Base-by-base conservation (phyloP, 2,329 filamentous ascomycete species). In the Fusarium heterosporum region DNA sequence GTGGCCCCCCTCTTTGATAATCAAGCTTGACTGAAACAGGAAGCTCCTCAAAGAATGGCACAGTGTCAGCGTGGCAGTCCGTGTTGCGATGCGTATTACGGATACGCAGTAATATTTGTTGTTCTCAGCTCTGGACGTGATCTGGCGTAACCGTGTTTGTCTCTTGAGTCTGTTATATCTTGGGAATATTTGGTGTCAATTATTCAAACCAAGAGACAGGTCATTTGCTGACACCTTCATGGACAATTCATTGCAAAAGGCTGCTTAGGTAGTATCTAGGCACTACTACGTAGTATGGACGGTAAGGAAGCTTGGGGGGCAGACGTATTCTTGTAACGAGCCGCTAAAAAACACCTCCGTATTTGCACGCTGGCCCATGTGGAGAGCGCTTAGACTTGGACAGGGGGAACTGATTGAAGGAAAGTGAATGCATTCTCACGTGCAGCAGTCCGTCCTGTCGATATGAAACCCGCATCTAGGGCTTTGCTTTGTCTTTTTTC, bases 41-140 rank as follows among this genome's bases (percentile, higher is more conserved):
- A 64, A 73, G 71, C 71, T 73, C 67, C 55, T 28, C 58, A 55
- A 55, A 53, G 52, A 42, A n/a, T 58, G 62, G 55, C 68, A 72
- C 71, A 70, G 71, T 71, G 69, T 63, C 60, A 61, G 49, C 38
- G 36, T 53, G 50, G 30, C 29, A 46, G 51, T 43, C 51, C 30
- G 41, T 36, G 42, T n/a, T 43, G 41, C 39, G 19, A 56, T 45
- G 39, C 51, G 47, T 59, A 43, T 57, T 29, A 19, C 7, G 43
- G 25, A 25, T 19, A 25, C n/a, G 28, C 36, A 22, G 41, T 50
- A 6, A 22, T 22, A 22, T 22, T 22, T 22, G 22, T 6, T 22
- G 6, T 22, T 22, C 22, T 22, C 22, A 22, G 34, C n/a, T 16
- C 8, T 53, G 48, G 49, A 64, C 38, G 32, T 28, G 22, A 40